These are phyloP conservation scores for Rhododendron molle DNA, from an alignment of 148 eudicot species.

Conservation along the genomic window DNA sequence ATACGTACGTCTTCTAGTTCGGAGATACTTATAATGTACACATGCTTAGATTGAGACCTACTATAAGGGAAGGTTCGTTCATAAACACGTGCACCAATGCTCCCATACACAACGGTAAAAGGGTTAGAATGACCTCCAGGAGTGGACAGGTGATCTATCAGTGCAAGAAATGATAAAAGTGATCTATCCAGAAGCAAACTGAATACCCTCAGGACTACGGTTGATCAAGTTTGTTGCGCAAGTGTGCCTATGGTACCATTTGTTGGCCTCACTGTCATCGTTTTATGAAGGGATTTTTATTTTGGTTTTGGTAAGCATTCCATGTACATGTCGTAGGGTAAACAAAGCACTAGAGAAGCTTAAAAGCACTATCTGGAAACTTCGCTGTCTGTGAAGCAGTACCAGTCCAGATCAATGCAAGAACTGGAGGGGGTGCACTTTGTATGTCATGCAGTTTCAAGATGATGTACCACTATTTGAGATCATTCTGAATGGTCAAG, in stretches of 20 bases:
- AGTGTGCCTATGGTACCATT: not conserved
- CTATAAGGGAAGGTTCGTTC: not conserved
- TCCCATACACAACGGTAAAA: not conserved
- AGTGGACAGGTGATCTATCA: not conserved
- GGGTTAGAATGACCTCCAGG: not conserved
- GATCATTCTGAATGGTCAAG: not conserved
- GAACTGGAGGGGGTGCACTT: not conserved
- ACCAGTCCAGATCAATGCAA: not conserved
- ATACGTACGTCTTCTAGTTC: not conserved
- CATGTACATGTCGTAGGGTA: not conserved
- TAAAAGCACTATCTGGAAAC: not conserved
- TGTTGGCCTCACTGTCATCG: not conserved
- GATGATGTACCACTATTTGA: not conserved
- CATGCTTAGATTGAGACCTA: not conserved
- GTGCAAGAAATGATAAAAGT: not conserved
- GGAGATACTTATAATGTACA: not conserved
- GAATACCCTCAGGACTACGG: not conserved
- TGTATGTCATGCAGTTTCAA: not conserved
- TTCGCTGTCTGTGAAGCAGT: not conserved
- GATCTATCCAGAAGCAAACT: not conserved
- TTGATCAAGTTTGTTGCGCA: not conserved
- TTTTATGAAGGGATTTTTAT: not conserved
- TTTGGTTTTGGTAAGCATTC: not conserved
- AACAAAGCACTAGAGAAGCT: not conserved
- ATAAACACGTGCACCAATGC: not conserved